Evolutionary conservation across 2,329 filamentous ascomycete genomes (phyloP).

Genomic region (Sphaceloma murrayae): DNA sequence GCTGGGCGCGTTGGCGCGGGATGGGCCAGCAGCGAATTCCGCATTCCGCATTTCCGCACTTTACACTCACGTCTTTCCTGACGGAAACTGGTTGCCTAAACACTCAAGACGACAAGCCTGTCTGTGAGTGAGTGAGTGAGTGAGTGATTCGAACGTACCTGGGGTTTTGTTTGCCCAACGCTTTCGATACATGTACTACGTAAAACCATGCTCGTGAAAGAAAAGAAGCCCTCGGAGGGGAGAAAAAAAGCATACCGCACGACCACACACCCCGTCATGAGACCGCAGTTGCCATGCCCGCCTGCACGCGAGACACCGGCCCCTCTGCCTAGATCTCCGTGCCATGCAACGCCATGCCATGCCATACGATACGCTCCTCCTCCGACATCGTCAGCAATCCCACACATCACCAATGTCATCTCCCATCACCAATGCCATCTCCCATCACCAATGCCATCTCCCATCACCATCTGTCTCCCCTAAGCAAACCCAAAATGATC

Average conservation of each 20-base stretch:
- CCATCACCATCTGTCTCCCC: not conserved
- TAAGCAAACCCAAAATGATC: conserved; percentile 97
- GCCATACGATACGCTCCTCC: not conserved
- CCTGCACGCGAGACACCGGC: conserved; percentile 12
- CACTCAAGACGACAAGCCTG: no score
- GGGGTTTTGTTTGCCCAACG: no score
- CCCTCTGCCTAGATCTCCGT: not conserved
- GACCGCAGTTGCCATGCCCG: conserved; percentile 9
- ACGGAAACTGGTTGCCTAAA: no score
- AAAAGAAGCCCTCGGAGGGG: not conserved
- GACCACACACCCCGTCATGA: no score
- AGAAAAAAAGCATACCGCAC: not conserved
- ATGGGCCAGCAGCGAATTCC: no score
- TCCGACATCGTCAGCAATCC: not conserved
- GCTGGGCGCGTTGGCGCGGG: not conserved
- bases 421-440: not conserved
- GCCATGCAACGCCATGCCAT: not conserved
- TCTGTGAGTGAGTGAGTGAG: no score
- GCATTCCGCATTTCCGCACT: no score
- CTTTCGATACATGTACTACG: no score
- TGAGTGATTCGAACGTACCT: no score
- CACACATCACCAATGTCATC: not conserved
- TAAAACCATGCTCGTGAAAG: not conserved
- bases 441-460: not conserved
- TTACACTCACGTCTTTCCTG: no score